Evolutionary conservation across 1,139 yeast genomes (phyloP).

Genomic region (Geotrichum reessii): DNA sequence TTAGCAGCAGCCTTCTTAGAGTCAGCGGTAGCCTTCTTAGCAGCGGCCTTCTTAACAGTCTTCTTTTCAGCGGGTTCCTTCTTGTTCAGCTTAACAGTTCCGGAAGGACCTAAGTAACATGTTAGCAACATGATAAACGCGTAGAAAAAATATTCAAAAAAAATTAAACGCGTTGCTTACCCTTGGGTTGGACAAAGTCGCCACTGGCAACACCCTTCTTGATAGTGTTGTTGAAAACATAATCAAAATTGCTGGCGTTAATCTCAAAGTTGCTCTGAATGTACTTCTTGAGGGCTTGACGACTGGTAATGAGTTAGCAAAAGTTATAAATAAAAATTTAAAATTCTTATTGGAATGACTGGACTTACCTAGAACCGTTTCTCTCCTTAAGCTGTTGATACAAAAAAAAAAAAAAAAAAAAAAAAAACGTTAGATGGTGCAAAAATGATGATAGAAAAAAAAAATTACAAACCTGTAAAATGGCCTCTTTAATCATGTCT

Average conservation of each 20-base stretch:
- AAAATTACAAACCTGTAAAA: conserved; percentile 39
- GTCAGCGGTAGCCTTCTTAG: conserved; percentile 21
- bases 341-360: conserved; percentile 29
- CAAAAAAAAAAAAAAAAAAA: neutral
- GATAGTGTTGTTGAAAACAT: conserved; percentile 70
- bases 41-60: conserved; percentile 28
- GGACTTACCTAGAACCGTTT: conserved; percentile 62
- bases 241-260: conserved; percentile 57
- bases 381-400: conserved; percentile 56
- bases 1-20: conserved; percentile 45
- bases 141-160: neutral
- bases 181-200: conserved; percentile 81
- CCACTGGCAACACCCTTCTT: conserved; percentile 77
- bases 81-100: conserved; percentile 62
- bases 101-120: conserved; percentile 44
- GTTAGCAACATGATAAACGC: conserved; percentile 9
- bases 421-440: conserved; percentile 2
- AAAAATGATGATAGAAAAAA: neutral
- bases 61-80: conserved; percentile 29
- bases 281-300: conserved; percentile 72
- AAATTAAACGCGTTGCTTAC: conserved; percentile 35
- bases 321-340: conserved; percentile 21
- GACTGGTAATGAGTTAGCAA: conserved; percentile 35
- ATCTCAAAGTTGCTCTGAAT: conserved; percentile 57
- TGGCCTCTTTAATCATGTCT: conserved; percentile 77